Base-by-base conservation (phyloP, 352 stramenopile species). In the Blastocystis hominis region DNA sequence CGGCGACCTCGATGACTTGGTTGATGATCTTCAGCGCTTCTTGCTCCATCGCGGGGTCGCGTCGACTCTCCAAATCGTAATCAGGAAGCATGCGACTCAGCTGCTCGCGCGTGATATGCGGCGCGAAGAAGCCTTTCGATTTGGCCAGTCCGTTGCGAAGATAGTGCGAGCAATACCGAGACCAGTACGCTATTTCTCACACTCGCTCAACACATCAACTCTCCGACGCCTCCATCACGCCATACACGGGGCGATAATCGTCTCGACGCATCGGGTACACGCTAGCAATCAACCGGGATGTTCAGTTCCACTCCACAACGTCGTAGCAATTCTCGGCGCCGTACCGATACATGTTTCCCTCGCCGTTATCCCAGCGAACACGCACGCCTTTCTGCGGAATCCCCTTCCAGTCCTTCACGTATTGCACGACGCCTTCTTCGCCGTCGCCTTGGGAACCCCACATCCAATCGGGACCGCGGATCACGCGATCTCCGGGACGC, bases 391-490 rank as follows among this genome's bases (percentile, higher is more conserved):
- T 78, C 17, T 87, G 15, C 17, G 20, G 24, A 20, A 87, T 46
- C 0, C 77, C 77, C 46, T 87, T 87, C 77, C 77, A 87, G n/a
- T 87, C 77, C 46, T 87, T 87, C 5, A 87, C 56, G 44, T 40
- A 69, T 4, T 75, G 34, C 9, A 87, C 77, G 1, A 63, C n/a
- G 38, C 77, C 77, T 13, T 78, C 66, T 20, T 77, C 62, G 38
- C 64, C 64, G 24, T 47, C 47, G 50, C 46, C 77, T 47, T 87
- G 77, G 24, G 30, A 36, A 13, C 54, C 77, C 77, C 77, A 87
- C 77, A 75, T 59, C 77, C 77, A 87, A 42, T 87, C 77, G 7
- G 77, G 77, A 30, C 77, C 77, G 20, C 77, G 77, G 13, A 59
- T 75, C 15, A 87, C 77, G 38, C 62, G 62, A 38, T 78, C 66